Evolutionary conservation across 1,284 basidiomycete genomes (phyloP), one percentile per base, ranked within the genome.

Genomic region (Flammula alnicola): DNA sequence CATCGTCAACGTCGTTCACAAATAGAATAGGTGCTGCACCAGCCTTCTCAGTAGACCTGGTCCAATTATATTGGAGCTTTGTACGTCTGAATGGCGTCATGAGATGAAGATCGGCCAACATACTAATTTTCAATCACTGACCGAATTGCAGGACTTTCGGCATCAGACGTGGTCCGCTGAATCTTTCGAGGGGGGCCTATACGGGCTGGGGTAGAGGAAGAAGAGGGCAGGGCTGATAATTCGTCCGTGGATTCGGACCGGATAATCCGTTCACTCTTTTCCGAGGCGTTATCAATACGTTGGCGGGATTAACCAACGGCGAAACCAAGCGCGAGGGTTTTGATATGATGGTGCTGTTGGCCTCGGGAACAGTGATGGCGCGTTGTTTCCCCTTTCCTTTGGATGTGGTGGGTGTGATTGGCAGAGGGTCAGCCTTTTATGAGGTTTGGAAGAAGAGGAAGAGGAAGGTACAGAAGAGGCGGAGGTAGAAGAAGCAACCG

Each of bases 11-110:
- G 2, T 74, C 67, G 40, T 79, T 79, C 11, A 73, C 66, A 50
- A 86, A 71, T 1, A 61, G 68, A 7, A 86, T 68, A 1, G 63
- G 44, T 3, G 76, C 78, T 5, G 81, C 80, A 17, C 63, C 62
- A 4, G 57, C 61, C 11, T 60, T 58, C 39, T 49, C 54, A 11
- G 77, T 75, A 9, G 64, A 56, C 20, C 52, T 57, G 26, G 70
- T 71, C 81, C 81, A 84, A 35, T 65, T 46, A 3, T 60, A 55
- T 29, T 72, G 63, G 17, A 79, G 58, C 25, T 60, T 51, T 5
- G 56, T 48, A 35, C 68, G 66, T 31, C 68, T 69, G n/a, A 4
- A 31, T 5, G 32, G 19, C 19, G 36, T 19, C 9, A 12, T 27
- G 25, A 14, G 23, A 43, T 31, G n/a, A n/a, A n/a, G n/a, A n/a